Conservation (phyloP, 1,284 basidiomycete genomes). For the Apiotrichum gamsii region DNA sequence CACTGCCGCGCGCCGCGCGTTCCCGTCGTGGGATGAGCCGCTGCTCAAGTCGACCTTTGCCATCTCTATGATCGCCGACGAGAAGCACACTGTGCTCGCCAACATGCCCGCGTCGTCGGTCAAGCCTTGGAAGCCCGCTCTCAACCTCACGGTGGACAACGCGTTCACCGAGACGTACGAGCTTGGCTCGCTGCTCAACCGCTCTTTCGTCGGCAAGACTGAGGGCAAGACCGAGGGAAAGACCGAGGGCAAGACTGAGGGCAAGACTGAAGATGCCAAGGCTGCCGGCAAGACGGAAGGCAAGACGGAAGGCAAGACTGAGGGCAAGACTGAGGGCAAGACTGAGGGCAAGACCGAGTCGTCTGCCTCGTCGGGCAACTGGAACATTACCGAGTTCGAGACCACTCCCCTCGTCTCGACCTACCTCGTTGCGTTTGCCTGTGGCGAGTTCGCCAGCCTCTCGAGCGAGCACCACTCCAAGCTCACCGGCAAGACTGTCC, state of each 20-base stretch:
- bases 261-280: constrained; percentile 25
- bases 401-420: constrained; percentile 77
- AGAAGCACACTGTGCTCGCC: constrained; percentile 59
- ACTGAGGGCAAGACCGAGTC: constrained; percentile 42
- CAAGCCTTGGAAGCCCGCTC: constrained; percentile 42
- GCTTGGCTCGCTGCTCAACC: constrained; percentile 42
- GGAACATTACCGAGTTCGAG: constrained; percentile 75
- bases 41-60: constrained; percentile 79
- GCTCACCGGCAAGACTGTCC: constrained; percentile 71
- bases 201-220: constrained; percentile 14
- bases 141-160: constrained; percentile 30
- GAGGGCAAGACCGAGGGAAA: constrained; percentile 38
- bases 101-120: constrained; percentile 76
- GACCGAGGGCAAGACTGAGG: constrained; percentile 47
- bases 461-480: constrained; percentile 74
- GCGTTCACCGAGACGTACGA: constrained; percentile 39
- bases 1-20: constrained; percentile 73
- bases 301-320: constrained; percentile 34
- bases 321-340: constrained; percentile 44
- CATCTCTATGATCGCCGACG: constrained; percentile 74
- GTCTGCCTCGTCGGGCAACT: constrained; percentile 43
- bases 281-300: constrained; percentile 23
- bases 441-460: constrained; percentile 70
- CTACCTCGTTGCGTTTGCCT: constrained; percentile 87
- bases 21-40: constrained; percentile 89